Evolutionary conservation across 2,329 filamentous ascomycete genomes (phyloP), one percentile per base, ranked within the genome.

Genomic region (Colletotrichum chlorophyti): DNA sequence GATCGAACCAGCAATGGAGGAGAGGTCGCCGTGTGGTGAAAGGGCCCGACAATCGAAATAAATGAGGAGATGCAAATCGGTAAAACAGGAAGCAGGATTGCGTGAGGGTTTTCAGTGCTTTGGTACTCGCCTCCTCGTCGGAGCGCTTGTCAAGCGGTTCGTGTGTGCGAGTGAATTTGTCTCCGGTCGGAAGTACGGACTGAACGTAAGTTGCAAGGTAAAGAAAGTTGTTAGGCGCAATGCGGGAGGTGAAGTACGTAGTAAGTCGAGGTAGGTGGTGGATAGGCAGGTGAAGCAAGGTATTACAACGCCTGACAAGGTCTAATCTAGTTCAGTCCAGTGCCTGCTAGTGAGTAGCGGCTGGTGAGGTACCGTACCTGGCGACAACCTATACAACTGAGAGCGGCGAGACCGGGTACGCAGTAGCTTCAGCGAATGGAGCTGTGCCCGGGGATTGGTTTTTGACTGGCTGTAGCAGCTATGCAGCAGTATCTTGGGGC

Each of bases 121-220:
- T 60, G 57, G 51, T 57, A 57, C 51, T 50, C 52, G 45, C 10
- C 35, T 43, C 37, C 40, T 52, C 57, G 57, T 50, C 57, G 50
- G 57, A 60, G 57, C 57, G 57, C 57, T 60, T 60, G 57, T 60
- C 57, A 60, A 60, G 57, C 51, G 38, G 55, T 55, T 55, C 46
- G 51, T 57, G 57, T 57, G 57, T 45, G 57, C 15, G 51, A 55
- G 32, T 50, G 51, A 31, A 19, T 45, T 48, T 49, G 50, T 43
- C 55, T 49, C 55, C 31, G 51, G 51, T 34, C 51, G 42, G 55
- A 59, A 45, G 43, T 55, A 37, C 42, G 45, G 37, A 59, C n/a
- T n/a, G n/a, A n/a, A n/a, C n/a, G n/a, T n/a, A n/a, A n/a, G n/a
- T n/a, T n/a, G 31, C 26, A 38, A 38, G 34, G 54, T 29, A 53